Percentiles rank a stretch among this genome's conserved stretches.
These are phyloP conservation scores for Fusarium xylarioides DNA, from an alignment of 2,329 filamentous ascomycete species.

Conservation along the genomic window DNA sequence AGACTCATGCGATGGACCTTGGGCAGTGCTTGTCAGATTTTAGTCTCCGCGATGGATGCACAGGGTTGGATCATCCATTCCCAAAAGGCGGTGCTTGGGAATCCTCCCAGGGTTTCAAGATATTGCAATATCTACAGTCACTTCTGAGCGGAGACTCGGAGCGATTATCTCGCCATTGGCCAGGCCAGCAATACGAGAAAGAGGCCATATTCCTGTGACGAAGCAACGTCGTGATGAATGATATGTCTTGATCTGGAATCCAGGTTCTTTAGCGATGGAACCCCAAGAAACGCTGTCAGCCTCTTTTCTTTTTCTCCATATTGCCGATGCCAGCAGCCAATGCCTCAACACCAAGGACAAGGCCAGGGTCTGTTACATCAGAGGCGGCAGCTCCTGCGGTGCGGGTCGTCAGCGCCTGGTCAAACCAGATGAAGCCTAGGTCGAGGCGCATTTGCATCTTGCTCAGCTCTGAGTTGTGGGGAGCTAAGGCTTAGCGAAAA, in stretches of 20 bases:
- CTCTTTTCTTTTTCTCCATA: background rate
- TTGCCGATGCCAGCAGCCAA: background rate
- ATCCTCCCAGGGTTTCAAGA: background rate
- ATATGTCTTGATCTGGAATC: background rate
- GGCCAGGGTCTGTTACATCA: conserved; percentile 7
- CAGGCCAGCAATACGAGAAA: background rate
- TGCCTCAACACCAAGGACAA: background rate
- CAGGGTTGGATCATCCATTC: background rate
- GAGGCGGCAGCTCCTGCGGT: conserved; percentile 2
- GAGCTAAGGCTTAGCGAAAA: conserved; percentile 22
- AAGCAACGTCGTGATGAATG: background rate
- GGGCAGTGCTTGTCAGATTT: conserved; percentile 35
- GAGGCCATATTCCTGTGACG: background rate
- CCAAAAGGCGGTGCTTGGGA: conserved; percentile 14
- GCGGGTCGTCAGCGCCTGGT: conserved; percentile 15
- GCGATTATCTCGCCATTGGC: conserved; percentile 1
- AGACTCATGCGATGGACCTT: conserved; percentile 23
- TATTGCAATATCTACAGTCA: background rate
- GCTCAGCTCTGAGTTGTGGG: conserved; percentile 6
- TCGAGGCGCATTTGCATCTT: conserved; percentile 17
- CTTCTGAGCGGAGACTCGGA: background rate
- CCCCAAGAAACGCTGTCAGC: conserved; percentile 7
- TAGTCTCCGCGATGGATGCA: conserved; percentile 13
- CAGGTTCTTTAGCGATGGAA: background rate
- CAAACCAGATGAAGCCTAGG: conserved; percentile 20